Evolutionary conservation across 2,329 filamentous ascomycete species (phyloP).

Genomic region (Colletotrichum nymphaeae): DNA sequence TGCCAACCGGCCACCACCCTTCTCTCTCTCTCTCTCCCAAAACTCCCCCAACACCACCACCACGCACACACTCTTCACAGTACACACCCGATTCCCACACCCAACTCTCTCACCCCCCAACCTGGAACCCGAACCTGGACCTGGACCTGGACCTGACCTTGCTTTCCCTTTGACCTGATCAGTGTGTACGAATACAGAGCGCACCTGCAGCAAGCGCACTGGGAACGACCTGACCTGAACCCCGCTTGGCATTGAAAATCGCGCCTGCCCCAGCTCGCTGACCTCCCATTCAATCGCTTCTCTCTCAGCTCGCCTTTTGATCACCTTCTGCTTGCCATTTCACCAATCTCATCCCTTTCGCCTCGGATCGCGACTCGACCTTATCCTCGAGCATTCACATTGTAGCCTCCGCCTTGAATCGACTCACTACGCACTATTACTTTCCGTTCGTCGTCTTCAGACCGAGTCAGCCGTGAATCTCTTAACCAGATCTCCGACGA

Average conservation of each 20-base stretch:
- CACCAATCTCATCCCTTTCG: not conserved
- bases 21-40: not conserved
- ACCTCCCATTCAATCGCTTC: not conserved
- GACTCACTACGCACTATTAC: not conserved
- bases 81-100: not conserved
- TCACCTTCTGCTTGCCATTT: not conserved
- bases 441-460: not conserved
- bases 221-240: constrained; percentile 32
- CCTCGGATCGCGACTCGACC: not conserved
- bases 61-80: not conserved
- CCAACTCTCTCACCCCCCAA: not conserved
- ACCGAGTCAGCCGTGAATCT: not conserved
- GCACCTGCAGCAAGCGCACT: constrained; percentile 31
- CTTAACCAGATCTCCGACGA: not conserved
- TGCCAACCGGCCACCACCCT: not conserved
- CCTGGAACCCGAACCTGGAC: not conserved
- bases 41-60: not conserved
- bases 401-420: not conserved
- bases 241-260: constrained; percentile 38
- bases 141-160: constrained; percentile 3
- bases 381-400: not conserved
- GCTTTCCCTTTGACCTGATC: constrained; percentile 17
- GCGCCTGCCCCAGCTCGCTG: constrained; percentile 33
- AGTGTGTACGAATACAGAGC: constrained; percentile 20
- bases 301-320: constrained; percentile 3